A percentile compares a stretch with the other conserved stretches of the same genome.
These are phyloP conservation scores for Lentinula lateritia DNA, from an alignment of 768 basidiomycete genomes.

Conservation along the genomic window DNA sequence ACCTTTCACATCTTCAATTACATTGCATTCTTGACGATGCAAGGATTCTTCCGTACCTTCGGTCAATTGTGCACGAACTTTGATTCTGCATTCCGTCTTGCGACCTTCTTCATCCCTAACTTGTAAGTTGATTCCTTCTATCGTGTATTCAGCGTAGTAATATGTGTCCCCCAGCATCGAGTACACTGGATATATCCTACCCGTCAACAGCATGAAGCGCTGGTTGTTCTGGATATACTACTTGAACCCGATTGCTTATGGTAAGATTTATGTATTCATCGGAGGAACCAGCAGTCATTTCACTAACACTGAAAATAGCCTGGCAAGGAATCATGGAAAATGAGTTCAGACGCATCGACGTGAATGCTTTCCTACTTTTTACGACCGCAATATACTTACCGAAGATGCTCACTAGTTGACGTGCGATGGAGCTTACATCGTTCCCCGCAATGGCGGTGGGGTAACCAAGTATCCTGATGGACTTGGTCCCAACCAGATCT, in stretches of 20 bases:
- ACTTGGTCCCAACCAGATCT: slow-evolving; percentile 67
- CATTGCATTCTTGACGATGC: slow-evolving; percentile 64
- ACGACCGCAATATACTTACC: slow-evolving; percentile 3
- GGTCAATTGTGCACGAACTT: slow-evolving; percentile 47
- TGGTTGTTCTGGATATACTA: slow-evolving; percentile 90
- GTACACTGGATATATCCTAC: slow-evolving; percentile 69
- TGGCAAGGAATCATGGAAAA: slow-evolving; percentile 82
- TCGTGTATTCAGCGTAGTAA: neutral
- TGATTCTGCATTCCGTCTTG: slow-evolving; percentile 42
- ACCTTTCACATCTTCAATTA: slow-evolving; percentile 66
- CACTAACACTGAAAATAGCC: slow-evolving; percentile 25
- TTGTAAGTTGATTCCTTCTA: slow-evolving; percentile 33
- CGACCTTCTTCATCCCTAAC: slow-evolving; percentile 69
- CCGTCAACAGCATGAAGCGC: slow-evolving; percentile 63
- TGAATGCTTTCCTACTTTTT: slow-evolving; percentile 23
- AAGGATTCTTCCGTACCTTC: slow-evolving; percentile 79
- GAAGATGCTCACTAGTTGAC: slow-evolving; percentile 31
- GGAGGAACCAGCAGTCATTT: neutral
- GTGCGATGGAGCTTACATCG: slow-evolving; percentile 61
- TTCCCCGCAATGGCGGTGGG: slow-evolving; percentile 59
- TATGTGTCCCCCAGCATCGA: slow-evolving; percentile 32
- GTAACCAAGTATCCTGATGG: slow-evolving; percentile 51
- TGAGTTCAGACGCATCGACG: slow-evolving; percentile 70
- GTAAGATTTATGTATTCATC: slow-evolving; percentile 22
- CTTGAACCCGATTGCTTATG: slow-evolving; percentile 73